Percentiles rank a stretch among this genome's conserved stretches.
phyloP scores from a whole-genome alignment of 192 early-diverging fungal genomes.

The Jimgerdemannia lactiflua region DNA sequence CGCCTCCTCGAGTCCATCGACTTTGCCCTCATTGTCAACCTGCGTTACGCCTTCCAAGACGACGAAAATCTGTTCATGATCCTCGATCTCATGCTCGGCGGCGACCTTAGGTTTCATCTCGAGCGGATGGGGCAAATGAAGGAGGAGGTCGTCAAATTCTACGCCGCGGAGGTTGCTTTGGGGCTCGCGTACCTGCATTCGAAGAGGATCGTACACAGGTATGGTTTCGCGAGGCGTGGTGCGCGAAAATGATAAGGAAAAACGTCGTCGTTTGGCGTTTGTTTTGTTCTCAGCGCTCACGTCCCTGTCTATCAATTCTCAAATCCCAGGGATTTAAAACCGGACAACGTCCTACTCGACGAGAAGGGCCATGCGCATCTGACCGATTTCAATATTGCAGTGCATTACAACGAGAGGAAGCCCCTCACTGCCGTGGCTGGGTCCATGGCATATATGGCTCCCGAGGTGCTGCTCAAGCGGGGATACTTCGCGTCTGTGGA shows the following conservation, averaged over 20 bases:
- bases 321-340: conserved; percentile 75
- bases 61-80: conserved; percentile 92
- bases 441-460: conserved; percentile 88
- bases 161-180: conserved; percentile 66
- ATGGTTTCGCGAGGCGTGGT: too few relatives aligned
- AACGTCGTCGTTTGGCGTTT: not conserved
- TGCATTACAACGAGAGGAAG: conserved; percentile 58
- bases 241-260: too few relatives aligned
- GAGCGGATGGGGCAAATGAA: conserved; percentile 61
- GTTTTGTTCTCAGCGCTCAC: not conserved
- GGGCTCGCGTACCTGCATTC: conserved; percentile 69
- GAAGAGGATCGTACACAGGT: conserved; percentile 69
- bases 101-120: conserved; percentile 89
- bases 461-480: conserved; percentile 64
- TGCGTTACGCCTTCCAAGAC: conserved; percentile 96
- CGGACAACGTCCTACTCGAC: conserved; percentile 82
- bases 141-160: conserved; percentile 69
- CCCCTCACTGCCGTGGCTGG: conserved; percentile 75
- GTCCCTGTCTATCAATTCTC: conserved; percentile 3
- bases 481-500: conserved; percentile 52
- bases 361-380: conserved; percentile 79
- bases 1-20: conserved; percentile 84
- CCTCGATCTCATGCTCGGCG: conserved; percentile 93
- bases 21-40: conserved; percentile 82
- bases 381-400: conserved; percentile 89